phyloP scores from a whole-genome alignment of 352 stramenopile genomes.

The Blastocystis hominis region DNA sequence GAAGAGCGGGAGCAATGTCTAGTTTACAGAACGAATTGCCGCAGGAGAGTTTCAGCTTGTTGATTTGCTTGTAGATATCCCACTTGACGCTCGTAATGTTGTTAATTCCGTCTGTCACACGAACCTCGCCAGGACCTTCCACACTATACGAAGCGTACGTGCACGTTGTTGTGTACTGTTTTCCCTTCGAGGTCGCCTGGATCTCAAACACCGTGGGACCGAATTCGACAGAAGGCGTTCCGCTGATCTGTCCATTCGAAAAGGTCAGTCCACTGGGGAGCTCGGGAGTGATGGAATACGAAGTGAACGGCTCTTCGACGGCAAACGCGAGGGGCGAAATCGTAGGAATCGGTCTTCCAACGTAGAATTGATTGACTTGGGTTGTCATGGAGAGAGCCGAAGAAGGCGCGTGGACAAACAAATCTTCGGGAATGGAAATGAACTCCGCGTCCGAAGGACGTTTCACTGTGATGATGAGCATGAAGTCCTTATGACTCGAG shows the following conservation, averaged over 20 bases:
- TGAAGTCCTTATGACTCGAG: background rate
- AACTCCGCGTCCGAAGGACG: background rate
- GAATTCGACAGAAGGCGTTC: background rate
- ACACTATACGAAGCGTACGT: too few relatives aligned
- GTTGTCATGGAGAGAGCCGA: background rate
- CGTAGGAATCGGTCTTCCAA: background rate
- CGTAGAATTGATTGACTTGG: background rate
- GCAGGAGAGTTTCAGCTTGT: background rate
- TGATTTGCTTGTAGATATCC: background rate
- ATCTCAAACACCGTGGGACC: background rate
- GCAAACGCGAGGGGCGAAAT: background rate
- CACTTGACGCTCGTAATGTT: background rate
- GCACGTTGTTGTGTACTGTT: background rate
- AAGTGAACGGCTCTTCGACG: background rate
- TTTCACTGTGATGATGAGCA: background rate
- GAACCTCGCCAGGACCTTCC: too few relatives aligned
- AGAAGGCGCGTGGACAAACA: background rate
- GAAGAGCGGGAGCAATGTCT: background rate
- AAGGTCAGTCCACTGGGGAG: background rate
- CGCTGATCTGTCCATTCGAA: background rate
- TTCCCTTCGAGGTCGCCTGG: background rate
- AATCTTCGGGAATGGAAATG: background rate
- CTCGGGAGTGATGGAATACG: background rate
- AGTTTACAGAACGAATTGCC: background rate
- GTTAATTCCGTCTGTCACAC: too few relatives aligned